Percentiles rank a stretch among this genome's conserved stretches.
Evolutionary conservation across 208 protist species (phyloP).

Genomic region (Porcisia hertigi): DNA sequence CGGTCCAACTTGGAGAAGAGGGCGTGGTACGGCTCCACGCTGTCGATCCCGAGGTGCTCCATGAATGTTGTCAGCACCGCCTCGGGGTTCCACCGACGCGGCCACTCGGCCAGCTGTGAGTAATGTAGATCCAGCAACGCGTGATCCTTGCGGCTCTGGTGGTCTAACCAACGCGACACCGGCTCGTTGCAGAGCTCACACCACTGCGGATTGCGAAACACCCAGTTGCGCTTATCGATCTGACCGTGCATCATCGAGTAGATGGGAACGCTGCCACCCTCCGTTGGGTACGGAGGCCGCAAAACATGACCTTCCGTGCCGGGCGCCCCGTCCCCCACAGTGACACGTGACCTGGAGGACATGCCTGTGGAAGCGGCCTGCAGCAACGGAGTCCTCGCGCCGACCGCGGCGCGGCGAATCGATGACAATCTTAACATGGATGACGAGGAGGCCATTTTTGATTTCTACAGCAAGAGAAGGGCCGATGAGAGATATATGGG

Average conservation of each 20-base stretch:
- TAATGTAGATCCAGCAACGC: constrained; percentile 90
- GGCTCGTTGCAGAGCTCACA: constrained; percentile 92
- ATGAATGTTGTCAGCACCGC: constrained; percentile 52
- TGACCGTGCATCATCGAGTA: constrained; percentile 83
- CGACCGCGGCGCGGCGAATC: constrained; percentile 6
- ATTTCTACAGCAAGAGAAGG: not conserved
- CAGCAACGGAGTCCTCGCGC: not conserved
- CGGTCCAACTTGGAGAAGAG: constrained; percentile 56
- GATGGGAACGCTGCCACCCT: constrained; percentile 86
- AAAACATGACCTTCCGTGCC: constrained; percentile 22
- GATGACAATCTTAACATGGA: not conserved
- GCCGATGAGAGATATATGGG: no score
- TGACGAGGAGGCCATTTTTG: not conserved
- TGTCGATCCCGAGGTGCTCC: constrained; percentile 53
- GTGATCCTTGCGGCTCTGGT: constrained; percentile 89
- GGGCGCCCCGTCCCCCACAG: not conserved
- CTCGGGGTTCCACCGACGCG: constrained; percentile 83
- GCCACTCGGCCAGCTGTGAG: constrained; percentile 74
- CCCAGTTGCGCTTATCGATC: constrained; percentile 88
- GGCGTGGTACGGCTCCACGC: constrained; percentile 52
- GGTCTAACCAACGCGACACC: constrained; percentile 84
- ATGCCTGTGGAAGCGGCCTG: not conserved
- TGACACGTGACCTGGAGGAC: constrained; percentile 10
- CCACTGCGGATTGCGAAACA: constrained; percentile 82
- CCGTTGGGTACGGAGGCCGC: constrained; percentile 61